phyloP scores from a whole-genome alignment of 2,329 filamentous ascomycete species.

The Fusarium sambucinum region DNA sequence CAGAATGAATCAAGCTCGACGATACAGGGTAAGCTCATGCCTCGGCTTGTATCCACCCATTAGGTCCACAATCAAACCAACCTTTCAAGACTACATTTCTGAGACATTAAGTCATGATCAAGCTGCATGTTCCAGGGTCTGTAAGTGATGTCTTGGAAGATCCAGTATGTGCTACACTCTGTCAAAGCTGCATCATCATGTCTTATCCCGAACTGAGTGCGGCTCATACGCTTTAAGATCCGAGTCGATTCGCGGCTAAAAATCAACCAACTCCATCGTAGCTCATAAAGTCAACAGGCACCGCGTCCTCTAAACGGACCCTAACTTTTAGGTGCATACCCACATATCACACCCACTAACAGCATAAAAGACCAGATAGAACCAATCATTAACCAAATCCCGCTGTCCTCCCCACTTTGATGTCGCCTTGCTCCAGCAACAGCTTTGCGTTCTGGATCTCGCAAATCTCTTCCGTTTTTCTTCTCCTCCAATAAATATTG shows the following conservation, averaged over 20 bases:
- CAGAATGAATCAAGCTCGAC: neutral
- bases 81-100: neutral
- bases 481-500: constrained; percentile 35
- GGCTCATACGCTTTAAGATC: constrained; percentile 1
- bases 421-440: constrained; percentile 37
- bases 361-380: constrained; percentile 14
- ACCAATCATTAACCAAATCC: neutral
- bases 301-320: constrained; percentile 3
- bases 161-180: neutral
- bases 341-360: constrained; percentile 11
- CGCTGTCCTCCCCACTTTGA: constrained; percentile 22
- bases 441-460: constrained; percentile 30
- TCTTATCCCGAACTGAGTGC: neutral
- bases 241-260: constrained; percentile 26
- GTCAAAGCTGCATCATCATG: neutral
- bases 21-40: constrained; percentile 23
- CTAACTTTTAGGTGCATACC: constrained; percentile 19
- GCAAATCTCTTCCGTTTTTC: constrained; percentile 41
- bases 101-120: neutral
- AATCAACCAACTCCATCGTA: neutral
- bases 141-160: neutral
- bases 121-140: constrained; percentile 6
- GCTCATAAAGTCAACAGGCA: neutral
- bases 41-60: neutral
- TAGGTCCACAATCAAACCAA: no score